These are phyloP conservation scores for Ganoderma meredithae DNA, from an alignment of 1,284 basidiomycete species.

Conservation along the genomic window DNA sequence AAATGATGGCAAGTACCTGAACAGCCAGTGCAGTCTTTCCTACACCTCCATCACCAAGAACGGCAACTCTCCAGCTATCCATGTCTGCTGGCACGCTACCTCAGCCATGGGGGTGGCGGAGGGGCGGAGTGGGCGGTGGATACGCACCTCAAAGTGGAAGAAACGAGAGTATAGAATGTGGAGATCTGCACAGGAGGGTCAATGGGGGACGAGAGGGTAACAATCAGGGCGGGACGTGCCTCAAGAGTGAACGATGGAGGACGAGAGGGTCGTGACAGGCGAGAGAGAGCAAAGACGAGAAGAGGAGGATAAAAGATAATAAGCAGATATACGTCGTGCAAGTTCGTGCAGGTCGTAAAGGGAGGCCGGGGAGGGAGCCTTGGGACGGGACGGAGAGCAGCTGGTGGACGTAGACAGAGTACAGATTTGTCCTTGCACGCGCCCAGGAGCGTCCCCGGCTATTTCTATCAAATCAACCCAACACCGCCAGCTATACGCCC, in stretches of 20 bases:
- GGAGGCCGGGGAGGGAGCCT: constrained; percentile 42
- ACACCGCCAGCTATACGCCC: constrained; percentile 32
- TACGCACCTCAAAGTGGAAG: constrained; percentile 33
- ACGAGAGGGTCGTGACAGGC: constrained; percentile 27
- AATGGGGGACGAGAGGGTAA: constrained; percentile 19
- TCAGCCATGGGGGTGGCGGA: constrained; percentile 15
- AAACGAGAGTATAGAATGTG: constrained; percentile 38
- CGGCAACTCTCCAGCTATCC: constrained; percentile 93
- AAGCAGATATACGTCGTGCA: constrained; percentile 63
- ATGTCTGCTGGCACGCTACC: constrained; percentile 53
- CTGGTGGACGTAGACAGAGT: constrained; percentile 42
- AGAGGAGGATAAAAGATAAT: constrained; percentile 39
- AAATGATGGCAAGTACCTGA: constrained; percentile 64
- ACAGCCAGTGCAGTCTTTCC: constrained; percentile 98
- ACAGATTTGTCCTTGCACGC: constrained; percentile 39
- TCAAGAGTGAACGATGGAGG: constrained; percentile 38
- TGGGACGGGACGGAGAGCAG: constrained; percentile 30
- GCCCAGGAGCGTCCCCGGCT: constrained; percentile 33
- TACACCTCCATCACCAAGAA: constrained; percentile 97
- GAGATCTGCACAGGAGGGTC: constrained; percentile 31
- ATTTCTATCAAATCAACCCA: constrained; percentile 38
- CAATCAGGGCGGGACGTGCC: constrained; percentile 36
- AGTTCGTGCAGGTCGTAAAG: constrained; percentile 78
- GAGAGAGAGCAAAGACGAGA: constrained; percentile 29
- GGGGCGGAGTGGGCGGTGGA: neutral